Conservation (phyloP, 495 filamentous ascomycete species). For the Aspergillus biplanus region DNA sequence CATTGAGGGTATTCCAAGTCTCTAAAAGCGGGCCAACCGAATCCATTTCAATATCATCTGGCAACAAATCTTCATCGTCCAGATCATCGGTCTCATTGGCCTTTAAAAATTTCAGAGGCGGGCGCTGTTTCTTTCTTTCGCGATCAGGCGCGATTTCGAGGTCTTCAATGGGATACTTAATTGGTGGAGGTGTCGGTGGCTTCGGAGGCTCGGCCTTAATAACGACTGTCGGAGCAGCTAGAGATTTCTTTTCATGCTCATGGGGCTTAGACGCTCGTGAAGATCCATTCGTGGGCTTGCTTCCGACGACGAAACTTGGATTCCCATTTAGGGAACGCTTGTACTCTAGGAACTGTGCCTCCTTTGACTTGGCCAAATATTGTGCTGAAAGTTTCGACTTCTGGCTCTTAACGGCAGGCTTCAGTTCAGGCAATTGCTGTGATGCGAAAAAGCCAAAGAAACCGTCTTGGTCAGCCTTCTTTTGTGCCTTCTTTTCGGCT, state of each 20-base stretch:
- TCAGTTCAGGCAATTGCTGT: slow-evolving; percentile 72
- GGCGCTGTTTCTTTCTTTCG: slow-evolving; percentile 61
- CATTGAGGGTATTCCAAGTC: slow-evolving; percentile 94
- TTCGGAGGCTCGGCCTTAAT: slow-evolving; percentile 43
- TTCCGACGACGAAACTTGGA: slow-evolving; percentile 45
- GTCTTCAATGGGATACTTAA: slow-evolving; percentile 96
- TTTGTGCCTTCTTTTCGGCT: slow-evolving; percentile 76
- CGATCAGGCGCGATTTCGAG: slow-evolving; percentile 70
- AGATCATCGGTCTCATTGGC: slow-evolving; percentile 53
- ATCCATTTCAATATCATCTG: slow-evolving; percentile 72
- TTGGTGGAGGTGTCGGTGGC: slow-evolving; percentile 72
- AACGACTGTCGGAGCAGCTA: slow-evolving; percentile 34
- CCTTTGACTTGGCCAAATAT: slow-evolving; percentile 48
- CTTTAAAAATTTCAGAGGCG: slow-evolving; percentile 76
- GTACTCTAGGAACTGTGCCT: slow-evolving; percentile 56
- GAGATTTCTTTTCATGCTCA: slow-evolving; percentile 43
- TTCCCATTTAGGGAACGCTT: slow-evolving; percentile 56
- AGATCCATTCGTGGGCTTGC: slow-evolving; percentile 32
- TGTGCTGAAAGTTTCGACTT: slow-evolving; percentile 62
- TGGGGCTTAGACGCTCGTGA: slow-evolving; percentile 42
- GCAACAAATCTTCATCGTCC: slow-evolving; percentile 42
- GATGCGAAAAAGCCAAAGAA: slow-evolving; percentile 57
- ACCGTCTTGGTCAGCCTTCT: slow-evolving; percentile 63
- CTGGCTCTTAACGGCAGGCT: slow-evolving; percentile 77
- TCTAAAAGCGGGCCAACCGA: slow-evolving; percentile 81